Evolutionary conservation across 257 asterid species (phyloP).

Genomic region (Solanum sejunctum): DNA sequence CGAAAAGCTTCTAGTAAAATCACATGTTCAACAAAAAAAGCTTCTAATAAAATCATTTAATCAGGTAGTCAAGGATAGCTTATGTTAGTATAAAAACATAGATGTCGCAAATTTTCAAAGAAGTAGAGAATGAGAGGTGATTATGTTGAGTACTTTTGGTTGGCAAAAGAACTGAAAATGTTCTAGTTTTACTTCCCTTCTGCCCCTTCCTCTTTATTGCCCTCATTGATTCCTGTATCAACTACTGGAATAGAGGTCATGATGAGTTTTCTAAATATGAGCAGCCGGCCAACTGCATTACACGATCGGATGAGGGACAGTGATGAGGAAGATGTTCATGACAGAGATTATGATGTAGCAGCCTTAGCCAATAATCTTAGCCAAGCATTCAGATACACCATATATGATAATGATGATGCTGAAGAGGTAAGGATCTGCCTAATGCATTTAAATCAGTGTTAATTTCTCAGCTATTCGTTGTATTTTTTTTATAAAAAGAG

Average conservation of each 20-base stretch:
- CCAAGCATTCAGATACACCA: conserved; percentile 76
- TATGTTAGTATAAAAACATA: not conserved
- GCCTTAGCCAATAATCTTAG: conserved; percentile 83
- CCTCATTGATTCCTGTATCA: not conserved
- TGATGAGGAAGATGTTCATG: conserved; percentile 85
- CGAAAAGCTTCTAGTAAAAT: not conserved
- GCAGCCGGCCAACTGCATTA: conserved; percentile 88
- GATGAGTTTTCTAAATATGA: conserved; percentile 8
- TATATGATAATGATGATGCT: conserved; percentile 66
- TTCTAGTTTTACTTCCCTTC: not conserved
- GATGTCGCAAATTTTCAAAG: not conserved
- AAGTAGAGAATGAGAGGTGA: not conserved
- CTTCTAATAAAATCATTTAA: not conserved
- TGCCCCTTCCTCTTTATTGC: not conserved
- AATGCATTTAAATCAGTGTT: not conserved
- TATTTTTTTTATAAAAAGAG: not conserved
- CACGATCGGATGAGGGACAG: conserved; percentile 83
- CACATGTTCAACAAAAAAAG: not conserved
- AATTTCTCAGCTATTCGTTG: not conserved
- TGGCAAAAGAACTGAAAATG: not conserved
- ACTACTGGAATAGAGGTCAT: not conserved
- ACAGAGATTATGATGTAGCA: conserved; percentile 87
- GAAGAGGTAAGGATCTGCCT: conserved; percentile 39
- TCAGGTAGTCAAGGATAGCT: not conserved
- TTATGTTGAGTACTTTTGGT: not conserved